These are phyloP conservation scores for Polygonum aviculare DNA, from an alignment of 148 eudicot species.

Conservation along the genomic window DNA sequence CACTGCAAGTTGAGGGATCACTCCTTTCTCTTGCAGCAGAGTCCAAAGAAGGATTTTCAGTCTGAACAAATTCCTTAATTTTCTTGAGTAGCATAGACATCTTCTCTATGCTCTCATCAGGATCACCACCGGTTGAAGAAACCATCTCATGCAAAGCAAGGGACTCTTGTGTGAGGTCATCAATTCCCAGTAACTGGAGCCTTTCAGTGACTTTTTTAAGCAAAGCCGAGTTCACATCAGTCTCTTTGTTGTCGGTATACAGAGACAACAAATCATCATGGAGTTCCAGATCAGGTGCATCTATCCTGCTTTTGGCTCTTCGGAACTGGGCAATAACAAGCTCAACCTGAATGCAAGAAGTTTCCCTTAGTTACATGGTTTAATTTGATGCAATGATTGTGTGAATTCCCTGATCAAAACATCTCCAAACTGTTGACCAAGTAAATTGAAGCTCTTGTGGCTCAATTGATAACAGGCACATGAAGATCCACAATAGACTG, in stretches of 20 bases:
- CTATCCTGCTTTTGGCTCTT: constrained; percentile 88
- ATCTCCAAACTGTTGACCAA: constrained; percentile 5
- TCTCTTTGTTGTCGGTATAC: constrained; percentile 38
- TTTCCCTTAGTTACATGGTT: background rate
- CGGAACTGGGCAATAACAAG: constrained; percentile 78
- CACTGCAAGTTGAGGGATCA: constrained; percentile 30
- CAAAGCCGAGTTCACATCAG: constrained; percentile 36
- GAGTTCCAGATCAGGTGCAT: constrained; percentile 58
- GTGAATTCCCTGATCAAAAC: background rate
- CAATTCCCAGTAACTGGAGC: constrained; percentile 57
- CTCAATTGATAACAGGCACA: background rate
- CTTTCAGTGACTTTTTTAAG: constrained; percentile 63
- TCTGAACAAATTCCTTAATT: constrained; percentile 82
- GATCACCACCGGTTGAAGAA: constrained; percentile 51
- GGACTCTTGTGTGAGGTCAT: constrained; percentile 90
- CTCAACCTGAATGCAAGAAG: constrained; percentile 54
- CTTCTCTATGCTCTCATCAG: constrained; percentile 85
- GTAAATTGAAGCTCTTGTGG: background rate
- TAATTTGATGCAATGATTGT: background rate
- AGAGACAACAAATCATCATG: constrained; percentile 59
- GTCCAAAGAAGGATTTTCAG: constrained; percentile 54
- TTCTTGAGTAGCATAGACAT: constrained; percentile 83
- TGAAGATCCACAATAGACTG: background rate
- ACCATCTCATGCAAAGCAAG: constrained; percentile 91
- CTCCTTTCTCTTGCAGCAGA: constrained; percentile 38